Percentiles rank a stretch among this genome's conserved stretches.
Evolutionary conservation across 805 yeast genomes (phyloP).

Genomic region (Wickerhamiella vanderwaltii): DNA sequence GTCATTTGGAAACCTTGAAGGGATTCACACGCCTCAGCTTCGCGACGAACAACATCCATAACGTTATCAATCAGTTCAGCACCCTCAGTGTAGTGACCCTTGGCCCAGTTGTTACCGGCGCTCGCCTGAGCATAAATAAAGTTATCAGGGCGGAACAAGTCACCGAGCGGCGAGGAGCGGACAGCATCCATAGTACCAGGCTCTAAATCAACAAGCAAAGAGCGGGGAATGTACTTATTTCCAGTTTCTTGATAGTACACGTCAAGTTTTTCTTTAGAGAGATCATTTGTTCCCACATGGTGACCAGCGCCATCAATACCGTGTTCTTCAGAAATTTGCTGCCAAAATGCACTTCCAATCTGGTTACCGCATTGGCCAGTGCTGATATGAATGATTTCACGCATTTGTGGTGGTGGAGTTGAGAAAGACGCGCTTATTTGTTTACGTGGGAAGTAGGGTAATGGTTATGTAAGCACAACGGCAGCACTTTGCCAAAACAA

Average conservation of each 20-base stretch:
- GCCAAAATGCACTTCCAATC: constrained; percentile 32
- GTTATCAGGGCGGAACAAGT: constrained; percentile 86
- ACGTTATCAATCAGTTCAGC: constrained; percentile 90
- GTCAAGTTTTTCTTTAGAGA: constrained; percentile 43
- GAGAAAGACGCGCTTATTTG: constrained; percentile 5
- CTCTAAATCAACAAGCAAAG: constrained; percentile 85
- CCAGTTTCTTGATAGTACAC: constrained; percentile 70
- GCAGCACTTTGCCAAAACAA: no score
- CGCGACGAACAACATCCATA: constrained; percentile 82
- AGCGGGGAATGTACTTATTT: constrained; percentile 87
- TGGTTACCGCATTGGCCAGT: constrained; percentile 62
- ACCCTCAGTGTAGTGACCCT: constrained; percentile 94
- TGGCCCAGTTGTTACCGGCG: constrained; percentile 97
- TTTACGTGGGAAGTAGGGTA: constrained; percentile 5
- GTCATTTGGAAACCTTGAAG: constrained; percentile 91
- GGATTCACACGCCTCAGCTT: constrained; percentile 88
- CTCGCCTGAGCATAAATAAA: constrained; percentile 81
- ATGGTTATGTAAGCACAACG: no score
- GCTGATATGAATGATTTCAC: constrained; percentile 60
- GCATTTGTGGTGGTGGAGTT: constrained; percentile 5
- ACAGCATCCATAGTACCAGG: constrained; percentile 89
- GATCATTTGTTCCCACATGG: constrained; percentile 20
- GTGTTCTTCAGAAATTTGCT: constrained; percentile 29
- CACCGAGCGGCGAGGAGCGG: constrained; percentile 64
- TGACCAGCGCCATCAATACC: constrained; percentile 28